Evolutionary conservation across 139 green algal species (phyloP).

Genomic region (Trebouxia sp.): DNA sequence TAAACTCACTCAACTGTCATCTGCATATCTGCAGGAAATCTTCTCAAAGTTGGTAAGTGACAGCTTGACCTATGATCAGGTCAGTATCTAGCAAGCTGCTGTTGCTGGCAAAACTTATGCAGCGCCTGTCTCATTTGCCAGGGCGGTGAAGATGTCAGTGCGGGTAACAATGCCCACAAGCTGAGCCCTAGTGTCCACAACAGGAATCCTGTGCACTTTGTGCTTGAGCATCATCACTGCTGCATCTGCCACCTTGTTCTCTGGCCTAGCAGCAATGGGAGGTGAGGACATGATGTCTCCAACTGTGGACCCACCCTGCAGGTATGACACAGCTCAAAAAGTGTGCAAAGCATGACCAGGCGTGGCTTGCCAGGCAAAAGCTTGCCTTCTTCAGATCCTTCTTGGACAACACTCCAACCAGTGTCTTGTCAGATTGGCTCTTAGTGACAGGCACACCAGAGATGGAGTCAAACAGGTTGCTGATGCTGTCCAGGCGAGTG

Average conservation of each 20-base stretch:
- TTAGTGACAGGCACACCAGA: slow-evolving; percentile 42
- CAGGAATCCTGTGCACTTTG: slow-evolving; percentile 58
- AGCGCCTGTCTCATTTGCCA: slow-evolving; percentile 33
- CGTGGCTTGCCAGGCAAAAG: background rate
- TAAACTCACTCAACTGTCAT: background rate
- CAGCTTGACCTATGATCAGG: background rate
- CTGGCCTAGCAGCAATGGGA: slow-evolving; percentile 29
- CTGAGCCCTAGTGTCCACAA: slow-evolving; percentile 55
- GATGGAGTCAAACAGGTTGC: slow-evolving; percentile 35
- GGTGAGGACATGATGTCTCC: slow-evolving; percentile 29
- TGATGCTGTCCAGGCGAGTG: slow-evolving; percentile 13
- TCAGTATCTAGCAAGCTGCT: background rate
- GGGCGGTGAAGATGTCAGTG: slow-evolving; percentile 63
- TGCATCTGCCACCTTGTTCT: slow-evolving; percentile 42
- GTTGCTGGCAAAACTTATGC: background rate
- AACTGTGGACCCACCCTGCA: slow-evolving; percentile 18
- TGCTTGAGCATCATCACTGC: slow-evolving; percentile 46
- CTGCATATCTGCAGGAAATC: background rate
- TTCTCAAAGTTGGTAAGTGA: slow-evolving; percentile 6
- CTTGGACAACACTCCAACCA: slow-evolving; percentile 44
- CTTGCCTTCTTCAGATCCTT: slow-evolving; percentile 43
- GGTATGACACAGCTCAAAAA: background rate
- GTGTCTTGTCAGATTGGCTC: slow-evolving; percentile 29
- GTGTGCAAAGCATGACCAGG: background rate
- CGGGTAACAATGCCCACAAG: slow-evolving; percentile 63